These are phyloP conservation scores for Paracoccidioides lutzii DNA, from an alignment of 2,329 filamentous ascomycete genomes.

Conservation along the genomic window DNA sequence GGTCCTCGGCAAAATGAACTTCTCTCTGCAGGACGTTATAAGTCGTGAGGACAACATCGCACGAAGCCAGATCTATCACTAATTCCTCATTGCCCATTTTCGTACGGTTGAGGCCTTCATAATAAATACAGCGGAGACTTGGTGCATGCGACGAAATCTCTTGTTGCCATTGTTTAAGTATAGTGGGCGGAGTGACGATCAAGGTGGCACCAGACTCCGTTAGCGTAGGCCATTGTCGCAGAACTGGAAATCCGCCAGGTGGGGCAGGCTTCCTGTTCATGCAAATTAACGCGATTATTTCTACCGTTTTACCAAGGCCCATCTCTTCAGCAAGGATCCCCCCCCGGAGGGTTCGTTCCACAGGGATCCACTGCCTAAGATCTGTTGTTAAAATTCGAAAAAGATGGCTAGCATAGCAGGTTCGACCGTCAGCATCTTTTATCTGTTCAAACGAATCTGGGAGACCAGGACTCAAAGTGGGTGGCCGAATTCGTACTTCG, in stretches of 20 bases:
- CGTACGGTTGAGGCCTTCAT: slow-evolving; percentile 39
- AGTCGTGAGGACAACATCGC: slow-evolving; percentile 49
- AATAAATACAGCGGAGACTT: slow-evolving; percentile 42
- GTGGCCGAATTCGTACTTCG: slow-evolving; percentile 13
- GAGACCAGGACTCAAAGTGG: slow-evolving; percentile 10
- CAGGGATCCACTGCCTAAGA: slow-evolving; percentile 22
- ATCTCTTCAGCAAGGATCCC: slow-evolving; percentile 40
- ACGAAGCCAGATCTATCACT: slow-evolving; percentile 33
- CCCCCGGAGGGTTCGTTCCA: slow-evolving; percentile 22
- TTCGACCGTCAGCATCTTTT: slow-evolving; percentile 25
- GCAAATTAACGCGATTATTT: slow-evolving; percentile 35
- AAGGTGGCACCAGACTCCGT: slow-evolving; percentile 42
- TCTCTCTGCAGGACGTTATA: slow-evolving; percentile 64
- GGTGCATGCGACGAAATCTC: slow-evolving; percentile 48
- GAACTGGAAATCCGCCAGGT: slow-evolving; percentile 9
- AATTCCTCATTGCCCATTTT: slow-evolving; percentile 27
- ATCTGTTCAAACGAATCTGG: slow-evolving; percentile 28
- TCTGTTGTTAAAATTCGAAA: slow-evolving; percentile 29
- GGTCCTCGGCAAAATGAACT: slow-evolving; percentile 59
- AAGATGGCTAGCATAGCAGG: slow-evolving; percentile 31
- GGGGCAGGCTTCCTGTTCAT: slow-evolving; percentile 22
- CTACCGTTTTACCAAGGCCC: slow-evolving; percentile 39
- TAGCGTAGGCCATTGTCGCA: slow-evolving; percentile 16
- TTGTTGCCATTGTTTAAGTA: slow-evolving; percentile 50
- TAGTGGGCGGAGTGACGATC: slow-evolving; percentile 49